phyloP scores from a whole-genome alignment of 2,329 filamentous ascomycete genomes.

The Colletotrichum nymphaeae region DNA sequence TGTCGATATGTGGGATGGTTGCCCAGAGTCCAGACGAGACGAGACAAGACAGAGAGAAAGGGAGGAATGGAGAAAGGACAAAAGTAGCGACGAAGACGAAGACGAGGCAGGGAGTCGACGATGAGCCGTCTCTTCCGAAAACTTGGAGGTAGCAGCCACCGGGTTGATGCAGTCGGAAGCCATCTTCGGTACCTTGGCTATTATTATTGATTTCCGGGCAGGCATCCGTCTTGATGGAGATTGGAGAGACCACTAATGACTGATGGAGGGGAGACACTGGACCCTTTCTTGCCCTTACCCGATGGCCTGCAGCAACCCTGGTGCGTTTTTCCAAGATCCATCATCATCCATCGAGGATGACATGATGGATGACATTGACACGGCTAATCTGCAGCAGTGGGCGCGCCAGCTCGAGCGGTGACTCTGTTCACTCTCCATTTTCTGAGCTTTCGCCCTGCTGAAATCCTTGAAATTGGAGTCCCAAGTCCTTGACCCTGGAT shows the following conservation, averaged over 20 bases:
- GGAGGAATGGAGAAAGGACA: not conserved
- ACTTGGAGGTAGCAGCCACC: too few species aligned
- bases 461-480: not conserved
- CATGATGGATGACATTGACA: not conserved
- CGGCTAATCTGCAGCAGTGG: not conserved
- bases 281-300: not conserved
- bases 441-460: not conserved
- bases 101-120: not conserved
- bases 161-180: not conserved
- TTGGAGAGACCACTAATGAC: not conserved
- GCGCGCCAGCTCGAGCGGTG: not conserved
- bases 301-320: not conserved
- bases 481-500: not conserved
- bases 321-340: not conserved
- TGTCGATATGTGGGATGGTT: not conserved
- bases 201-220: not conserved
- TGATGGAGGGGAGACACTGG: not conserved
- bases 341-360: not conserved
- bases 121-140: not conserved
- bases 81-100: not conserved
- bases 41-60: not conserved
- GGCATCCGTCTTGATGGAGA: not conserved
- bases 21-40: not conserved
- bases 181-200: not conserved
- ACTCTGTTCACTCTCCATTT: not conserved